These are phyloP conservation scores for Rickenella mellea DNA, from an alignment of 768 basidiomycete species.

Conservation along the genomic window DNA sequence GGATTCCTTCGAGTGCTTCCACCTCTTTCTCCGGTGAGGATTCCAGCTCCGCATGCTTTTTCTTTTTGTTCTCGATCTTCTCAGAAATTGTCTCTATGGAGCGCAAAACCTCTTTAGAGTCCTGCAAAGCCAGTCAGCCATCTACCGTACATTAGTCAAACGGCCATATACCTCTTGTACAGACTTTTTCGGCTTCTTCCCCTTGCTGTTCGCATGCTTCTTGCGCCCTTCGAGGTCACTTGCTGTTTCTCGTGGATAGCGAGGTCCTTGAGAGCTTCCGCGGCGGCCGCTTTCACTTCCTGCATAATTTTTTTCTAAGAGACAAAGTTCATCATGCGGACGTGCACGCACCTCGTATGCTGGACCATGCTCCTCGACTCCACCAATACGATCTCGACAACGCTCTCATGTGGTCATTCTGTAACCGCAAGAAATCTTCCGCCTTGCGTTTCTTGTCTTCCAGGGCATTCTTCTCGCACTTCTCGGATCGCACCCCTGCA, in stretches of 20 bases:
- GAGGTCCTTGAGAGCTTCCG: conserved; percentile 69
- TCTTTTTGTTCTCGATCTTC: conserved; percentile 62
- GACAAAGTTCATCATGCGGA: background rate
- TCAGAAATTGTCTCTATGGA: conserved; percentile 56
- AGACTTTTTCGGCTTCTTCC: conserved; percentile 86
- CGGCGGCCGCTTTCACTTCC: conserved; percentile 69
- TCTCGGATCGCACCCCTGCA: conserved; percentile 74
- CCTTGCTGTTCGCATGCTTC: conserved; percentile 71
- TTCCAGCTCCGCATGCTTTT: conserved; percentile 63
- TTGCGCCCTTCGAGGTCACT: conserved; percentile 73
- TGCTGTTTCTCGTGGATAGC: conserved; percentile 74
- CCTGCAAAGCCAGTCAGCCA: conserved; percentile 30
- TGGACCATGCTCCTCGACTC: conserved; percentile 55
- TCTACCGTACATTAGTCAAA: background rate
- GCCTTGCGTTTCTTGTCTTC: conserved; percentile 89
- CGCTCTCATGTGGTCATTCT: conserved; percentile 71
- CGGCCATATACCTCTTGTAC: conserved; percentile 57
- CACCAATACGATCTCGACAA: conserved; percentile 75
- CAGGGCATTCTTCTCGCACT: conserved; percentile 79
- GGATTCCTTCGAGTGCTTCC: conserved; percentile 69
- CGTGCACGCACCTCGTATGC: conserved; percentile 51
- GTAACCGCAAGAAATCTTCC: conserved; percentile 72
- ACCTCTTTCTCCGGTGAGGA: conserved; percentile 66
- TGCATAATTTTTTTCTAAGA: conserved; percentile 19
- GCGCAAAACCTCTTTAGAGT: conserved; percentile 56